phyloP scores from a whole-genome alignment of 148 eudicot genomes.

The Rhododendron henanense region DNA sequence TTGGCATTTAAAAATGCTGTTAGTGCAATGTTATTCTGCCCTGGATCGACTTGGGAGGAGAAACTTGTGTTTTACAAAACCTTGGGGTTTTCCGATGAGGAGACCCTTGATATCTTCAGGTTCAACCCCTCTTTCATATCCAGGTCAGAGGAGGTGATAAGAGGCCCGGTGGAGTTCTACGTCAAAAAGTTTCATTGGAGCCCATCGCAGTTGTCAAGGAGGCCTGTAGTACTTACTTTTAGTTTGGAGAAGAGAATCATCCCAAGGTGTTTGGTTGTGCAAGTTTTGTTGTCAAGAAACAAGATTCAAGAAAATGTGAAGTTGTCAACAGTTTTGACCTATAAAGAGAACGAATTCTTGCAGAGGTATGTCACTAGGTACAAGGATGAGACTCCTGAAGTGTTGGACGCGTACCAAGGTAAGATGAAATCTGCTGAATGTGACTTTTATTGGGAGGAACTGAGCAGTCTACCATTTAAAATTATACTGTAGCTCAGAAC shows the following conservation, averaged over 20 bases:
- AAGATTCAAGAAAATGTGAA: not conserved
- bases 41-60: not conserved
- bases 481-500: not conserved
- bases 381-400: not conserved
- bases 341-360: not conserved
- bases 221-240: not conserved
- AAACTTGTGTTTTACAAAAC: not conserved
- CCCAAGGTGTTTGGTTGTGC: not conserved
- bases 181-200: not conserved
- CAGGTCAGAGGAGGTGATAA: not conserved
- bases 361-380: not conserved
- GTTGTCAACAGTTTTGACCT: not conserved
- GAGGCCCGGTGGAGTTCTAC: not conserved
- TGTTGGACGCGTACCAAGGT: not conserved
- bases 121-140: not conserved
- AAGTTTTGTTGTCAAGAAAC: constrained; percentile 1
- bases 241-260: constrained; percentile 2
- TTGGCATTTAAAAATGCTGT: not conserved
- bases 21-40: not conserved
- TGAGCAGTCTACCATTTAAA: not conserved
- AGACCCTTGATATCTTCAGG: not conserved
- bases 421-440: not conserved
- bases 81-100: not conserved
- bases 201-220: not conserved
- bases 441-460: not conserved